phyloP scores from a whole-genome alignment of 2,329 filamentous ascomycete genomes.

The Aspergillus sp. region DNA sequence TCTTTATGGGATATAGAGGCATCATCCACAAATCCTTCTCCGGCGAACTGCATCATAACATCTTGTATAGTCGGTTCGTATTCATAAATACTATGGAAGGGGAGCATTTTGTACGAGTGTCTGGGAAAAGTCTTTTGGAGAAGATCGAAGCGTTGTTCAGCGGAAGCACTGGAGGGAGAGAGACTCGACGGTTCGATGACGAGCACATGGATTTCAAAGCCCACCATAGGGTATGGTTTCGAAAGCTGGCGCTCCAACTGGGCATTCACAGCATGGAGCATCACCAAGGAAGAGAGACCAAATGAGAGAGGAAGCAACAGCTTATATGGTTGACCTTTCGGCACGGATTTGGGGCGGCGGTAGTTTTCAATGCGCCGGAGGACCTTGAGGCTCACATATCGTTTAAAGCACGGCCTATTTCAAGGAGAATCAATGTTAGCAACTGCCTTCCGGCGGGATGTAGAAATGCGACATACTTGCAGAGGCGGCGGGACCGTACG shows the following conservation, averaged over 20 bases:
- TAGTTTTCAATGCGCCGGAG: constrained; percentile 70
- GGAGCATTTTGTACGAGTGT: constrained; percentile 56
- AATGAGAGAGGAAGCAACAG: constrained; percentile 77
- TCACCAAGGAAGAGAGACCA: constrained; percentile 69
- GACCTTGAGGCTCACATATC: constrained; percentile 71
- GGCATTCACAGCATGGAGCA: constrained; percentile 68
- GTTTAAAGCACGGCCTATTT: constrained; percentile 64
- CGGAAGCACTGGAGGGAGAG: constrained; percentile 12
- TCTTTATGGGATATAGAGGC: constrained; percentile 30
- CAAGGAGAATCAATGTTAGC: constrained; percentile 8
- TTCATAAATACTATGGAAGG: constrained; percentile 57
- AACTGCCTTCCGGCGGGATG: constrained; percentile 1
- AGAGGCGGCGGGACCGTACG: constrained; percentile 55
- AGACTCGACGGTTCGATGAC: constrained; percentile 37
- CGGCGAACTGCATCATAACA: constrained; percentile 26
- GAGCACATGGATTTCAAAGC: constrained; percentile 55
- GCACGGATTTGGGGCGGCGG: constrained; percentile 34
- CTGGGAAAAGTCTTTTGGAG: constrained; percentile 58
- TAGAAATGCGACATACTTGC: constrained; percentile 41
- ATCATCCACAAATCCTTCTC: constrained; percentile 20
- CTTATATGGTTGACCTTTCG: constrained; percentile 40
- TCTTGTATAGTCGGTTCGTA: constrained; percentile 30
- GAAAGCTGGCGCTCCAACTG: constrained; percentile 60
- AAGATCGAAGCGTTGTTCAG: constrained; percentile 32
- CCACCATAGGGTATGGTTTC: constrained; percentile 54